Conservation (phyloP, 2,329 filamentous ascomycete species). For the Fusarium anguioides region DNA sequence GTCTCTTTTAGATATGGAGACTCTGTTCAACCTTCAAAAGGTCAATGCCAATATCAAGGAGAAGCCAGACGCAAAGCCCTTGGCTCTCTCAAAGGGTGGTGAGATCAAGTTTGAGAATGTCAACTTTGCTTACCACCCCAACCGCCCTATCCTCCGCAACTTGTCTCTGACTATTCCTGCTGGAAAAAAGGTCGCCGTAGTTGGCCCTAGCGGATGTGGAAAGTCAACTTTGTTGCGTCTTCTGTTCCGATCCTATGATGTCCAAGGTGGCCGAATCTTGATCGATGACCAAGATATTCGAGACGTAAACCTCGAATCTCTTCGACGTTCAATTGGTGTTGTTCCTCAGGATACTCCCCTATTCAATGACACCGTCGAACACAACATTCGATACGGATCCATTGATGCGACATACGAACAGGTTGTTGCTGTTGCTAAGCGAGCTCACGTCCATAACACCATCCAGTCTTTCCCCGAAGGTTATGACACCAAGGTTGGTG, state of each 20-base stretch:
- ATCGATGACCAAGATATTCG: slow-evolving; percentile 95
- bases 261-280: slow-evolving; percentile 83
- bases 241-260: slow-evolving; percentile 94
- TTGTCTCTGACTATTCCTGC: slow-evolving; percentile 90
- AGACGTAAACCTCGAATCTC: slow-evolving; percentile 81
- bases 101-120: slow-evolving; percentile 97
- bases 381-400: slow-evolving; percentile 94
- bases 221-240: slow-evolving; percentile 94
- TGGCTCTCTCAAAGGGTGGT: slow-evolving; percentile 80
- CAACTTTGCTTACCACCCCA: slow-evolving; percentile 88
- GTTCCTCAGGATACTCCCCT: slow-evolving; percentile 97
- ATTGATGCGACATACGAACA: slow-evolving; percentile 79
- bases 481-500: slow-evolving; percentile 90
- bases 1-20: slow-evolving; percentile 97
- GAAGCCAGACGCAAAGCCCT: slow-evolving; percentile 75
- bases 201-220: slow-evolving; percentile 94
- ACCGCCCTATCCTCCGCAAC: slow-evolving; percentile 87
- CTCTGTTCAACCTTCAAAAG: slow-evolving; percentile 95
- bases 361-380: slow-evolving; percentile 95
- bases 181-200: slow-evolving; percentile 94
- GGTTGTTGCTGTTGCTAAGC: slow-evolving; percentile 80
- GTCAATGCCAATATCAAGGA: slow-evolving; percentile 92
- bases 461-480: slow-evolving; percentile 85
- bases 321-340: slow-evolving; percentile 88
- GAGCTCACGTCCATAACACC: slow-evolving; percentile 87